phyloP scores from a whole-genome alignment of 2,329 filamentous ascomycete species.

The Capronia epimyces region DNA sequence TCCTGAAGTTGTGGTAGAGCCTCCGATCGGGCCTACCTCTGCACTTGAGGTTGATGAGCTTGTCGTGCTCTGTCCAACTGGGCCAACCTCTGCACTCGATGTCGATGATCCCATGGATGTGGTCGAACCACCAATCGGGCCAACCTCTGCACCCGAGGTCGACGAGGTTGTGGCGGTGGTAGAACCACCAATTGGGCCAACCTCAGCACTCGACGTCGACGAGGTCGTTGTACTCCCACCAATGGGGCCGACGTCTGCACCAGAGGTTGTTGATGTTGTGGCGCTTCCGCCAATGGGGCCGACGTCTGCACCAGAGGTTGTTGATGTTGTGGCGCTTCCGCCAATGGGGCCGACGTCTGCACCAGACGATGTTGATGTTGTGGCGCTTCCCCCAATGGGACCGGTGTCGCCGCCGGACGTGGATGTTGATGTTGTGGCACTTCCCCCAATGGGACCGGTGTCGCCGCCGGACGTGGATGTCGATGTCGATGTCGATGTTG shows the following conservation, averaged over 20 bases:
- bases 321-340: not conserved
- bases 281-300: not conserved
- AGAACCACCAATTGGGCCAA: not conserved
- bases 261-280: not conserved
- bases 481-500: not conserved
- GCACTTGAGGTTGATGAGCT: not conserved
- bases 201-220: not conserved
- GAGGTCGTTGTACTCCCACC: not conserved
- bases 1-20: not conserved
- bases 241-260: constrained; percentile 4
- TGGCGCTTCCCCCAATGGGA: not conserved
- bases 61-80: not conserved
- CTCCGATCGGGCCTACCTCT: not conserved
- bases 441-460: not conserved
- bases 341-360: not conserved
- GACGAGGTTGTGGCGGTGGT: not conserved
- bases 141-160: not conserved
- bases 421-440: not conserved
- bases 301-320: not conserved
- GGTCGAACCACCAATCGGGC: not conserved
- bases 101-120: not conserved
- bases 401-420: not conserved
- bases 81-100: not conserved
- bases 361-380: not conserved
- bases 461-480: not conserved